Base-by-base conservation (phyloP, 345 rosid species). In the Pistacia integerrima region DNA sequence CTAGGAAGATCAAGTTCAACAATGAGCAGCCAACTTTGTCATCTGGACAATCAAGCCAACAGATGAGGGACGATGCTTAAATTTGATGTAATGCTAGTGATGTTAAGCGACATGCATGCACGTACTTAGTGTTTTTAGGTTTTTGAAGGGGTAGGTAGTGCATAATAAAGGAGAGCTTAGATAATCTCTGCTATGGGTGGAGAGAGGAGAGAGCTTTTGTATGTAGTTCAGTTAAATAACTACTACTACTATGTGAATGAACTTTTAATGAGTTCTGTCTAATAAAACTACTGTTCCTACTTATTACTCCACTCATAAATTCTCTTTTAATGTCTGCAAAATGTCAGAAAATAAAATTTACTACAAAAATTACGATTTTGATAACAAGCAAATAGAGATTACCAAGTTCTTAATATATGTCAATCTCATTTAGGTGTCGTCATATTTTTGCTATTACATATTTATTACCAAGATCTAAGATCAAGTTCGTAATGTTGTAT, bases 61-160 rank as follows among this genome's bases (percentile, higher is more conserved):
- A 38, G 70, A 77, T 80, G 84, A 85, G 85, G 30, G 88, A 83
- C 18, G 92, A 82, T n/a, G 94, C 91, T 51, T 88, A 61, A 80
- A 66, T 18, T 30, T 55, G 52, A 48, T 0, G n/a, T 54, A 16
- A 22, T 46, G 55, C 25, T 0, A 2, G 28, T 18, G 14, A 8
- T 63, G 67, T 63, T 35, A 35, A 66, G 30, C 70, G 35, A 18
- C 35, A 20, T 12, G 4, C 20, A 66, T 5, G 75, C 14, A 59
- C 8, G 25, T 11, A 41, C 13, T 3, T 30, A 30, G 30, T 56
- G 28, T 11, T 35, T 56, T 74, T 55, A 13, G 36, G 8, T 4
- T 28, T 58, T 30, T 11, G 25, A 33, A 13, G 22, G 22, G 22
- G 25, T 36, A 20, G 5, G 17, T 41, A 28, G 11, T 49, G 52